These are phyloP conservation scores for Plasmodium berghei DNA, from an alignment of 169 alveolate species.

Conservation along the genomic window DNA sequence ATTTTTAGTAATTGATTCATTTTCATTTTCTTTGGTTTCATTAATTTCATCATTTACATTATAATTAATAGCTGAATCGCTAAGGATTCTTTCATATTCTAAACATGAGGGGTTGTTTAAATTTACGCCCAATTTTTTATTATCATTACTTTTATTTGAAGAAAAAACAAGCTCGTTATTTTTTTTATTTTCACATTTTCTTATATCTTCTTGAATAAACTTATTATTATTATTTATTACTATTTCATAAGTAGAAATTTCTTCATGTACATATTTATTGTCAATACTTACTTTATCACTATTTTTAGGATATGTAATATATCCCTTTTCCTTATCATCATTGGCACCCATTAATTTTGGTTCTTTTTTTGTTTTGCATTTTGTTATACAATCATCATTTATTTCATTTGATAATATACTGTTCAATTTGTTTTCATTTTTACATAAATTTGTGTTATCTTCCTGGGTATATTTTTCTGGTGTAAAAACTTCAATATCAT, in stretches of 20 bases:
- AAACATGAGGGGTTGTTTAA: not conserved
- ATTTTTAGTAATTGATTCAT: constrained; percentile 27
- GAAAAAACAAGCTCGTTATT: constrained; percentile 7
- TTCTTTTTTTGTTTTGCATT: not conserved
- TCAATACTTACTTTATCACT: not conserved
- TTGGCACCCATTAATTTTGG: not conserved
- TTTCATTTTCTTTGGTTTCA: constrained; percentile 1
- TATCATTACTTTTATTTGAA: not conserved
- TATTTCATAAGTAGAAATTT: too few relatives aligned
- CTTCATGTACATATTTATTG: too few relatives aligned
- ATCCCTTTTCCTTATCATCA: constrained; percentile 5
- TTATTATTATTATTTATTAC: too few relatives aligned
- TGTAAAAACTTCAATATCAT: constrained; percentile 14
- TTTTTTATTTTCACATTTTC: constrained; percentile 10
- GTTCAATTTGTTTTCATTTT: constrained; percentile 1
- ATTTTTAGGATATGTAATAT: not conserved
- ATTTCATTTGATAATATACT: too few relatives aligned
- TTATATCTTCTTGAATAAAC: not conserved
- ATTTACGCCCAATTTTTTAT: not conserved
- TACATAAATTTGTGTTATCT: not conserved
- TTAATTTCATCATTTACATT: constrained; percentile 9
- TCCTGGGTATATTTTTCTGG: not conserved
- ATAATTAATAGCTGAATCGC: constrained; percentile 47
- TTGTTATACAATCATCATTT: not conserved
- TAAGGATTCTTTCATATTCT: constrained; percentile 42